phyloP scores from a whole-genome alignment of 306 rosid species.

The Styphnolobium japonicum region DNA sequence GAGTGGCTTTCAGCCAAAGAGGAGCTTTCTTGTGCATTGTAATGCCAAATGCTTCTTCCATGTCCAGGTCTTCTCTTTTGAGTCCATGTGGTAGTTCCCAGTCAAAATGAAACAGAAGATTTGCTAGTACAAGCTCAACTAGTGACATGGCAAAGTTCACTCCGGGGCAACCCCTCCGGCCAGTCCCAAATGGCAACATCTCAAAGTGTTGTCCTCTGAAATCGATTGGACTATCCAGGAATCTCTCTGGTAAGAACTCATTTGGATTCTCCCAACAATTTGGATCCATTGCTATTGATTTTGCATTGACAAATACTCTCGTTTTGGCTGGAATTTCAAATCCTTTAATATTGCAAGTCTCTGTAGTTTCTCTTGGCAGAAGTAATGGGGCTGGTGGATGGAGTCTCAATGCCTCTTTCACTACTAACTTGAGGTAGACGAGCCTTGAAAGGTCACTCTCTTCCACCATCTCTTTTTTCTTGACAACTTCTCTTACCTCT shows the following conservation, averaged over 20 bases:
- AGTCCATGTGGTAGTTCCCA: constrained; percentile 45
- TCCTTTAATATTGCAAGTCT: constrained; percentile 20
- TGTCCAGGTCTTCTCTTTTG: constrained; percentile 36
- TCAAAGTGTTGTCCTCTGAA: constrained; percentile 43
- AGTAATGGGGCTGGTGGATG: constrained; percentile 48
- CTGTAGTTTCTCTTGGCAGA: constrained; percentile 40
- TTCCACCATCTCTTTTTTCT: constrained; percentile 7
- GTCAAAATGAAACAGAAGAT: constrained; percentile 42
- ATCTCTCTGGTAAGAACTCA: constrained; percentile 54
- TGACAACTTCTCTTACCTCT: constrained; percentile 17
- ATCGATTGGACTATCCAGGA: constrained; percentile 26
- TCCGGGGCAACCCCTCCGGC: constrained; percentile 47
- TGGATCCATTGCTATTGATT: constrained; percentile 48
- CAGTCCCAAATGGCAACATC: constrained; percentile 51
- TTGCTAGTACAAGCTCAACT: constrained; percentile 42
- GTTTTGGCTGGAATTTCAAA: constrained; percentile 33
- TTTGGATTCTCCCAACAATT: constrained; percentile 36
- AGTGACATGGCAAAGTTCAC: constrained; percentile 19
- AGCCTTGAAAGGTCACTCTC: constrained; percentile 31
- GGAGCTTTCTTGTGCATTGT: constrained; percentile 31
- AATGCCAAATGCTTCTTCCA: constrained; percentile 44
- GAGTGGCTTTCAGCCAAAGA: background rate
- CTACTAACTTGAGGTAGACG: constrained; percentile 33
- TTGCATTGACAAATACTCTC: constrained; percentile 25
- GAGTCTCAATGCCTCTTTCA: constrained; percentile 47